Base-by-base conservation (phyloP, 2,329 filamentous ascomycete species). In the Aspergillus pseudonomiae region DNA sequence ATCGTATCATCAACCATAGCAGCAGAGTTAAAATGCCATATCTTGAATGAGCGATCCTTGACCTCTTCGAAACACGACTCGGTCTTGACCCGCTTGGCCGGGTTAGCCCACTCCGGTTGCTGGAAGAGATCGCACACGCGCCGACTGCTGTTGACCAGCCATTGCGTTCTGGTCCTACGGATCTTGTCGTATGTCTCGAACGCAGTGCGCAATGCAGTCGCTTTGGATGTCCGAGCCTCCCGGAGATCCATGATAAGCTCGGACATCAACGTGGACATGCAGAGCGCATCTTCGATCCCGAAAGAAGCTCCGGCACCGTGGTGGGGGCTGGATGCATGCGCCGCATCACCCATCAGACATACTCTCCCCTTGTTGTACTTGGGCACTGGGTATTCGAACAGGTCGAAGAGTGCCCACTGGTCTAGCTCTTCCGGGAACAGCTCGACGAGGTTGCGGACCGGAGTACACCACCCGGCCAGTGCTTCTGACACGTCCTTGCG, bases 341-440 rank as follows among this genome's bases (percentile, higher is more conserved):
- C 67, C 5, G 65, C 62, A 46, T 66, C 65, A 0, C 67, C 63
- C 0, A 63, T 64, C n/a, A 67, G 14, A 36, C 82, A 83, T 0
- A 86, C 73, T 2, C 75, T 73, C 1, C 79, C 82, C 21, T 75
- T 74, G 45, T 77, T 73, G 67, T 83, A 87, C 6, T 75, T 76
- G 9, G 78, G 75, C 26, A 79, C 79, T 1, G 83, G 83, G 11
- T 79, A 71, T 32, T 84, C 81, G 11, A 54, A 59, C 34, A 41
- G 61, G 74, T 86, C 84, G 72, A 86, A 87, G 6, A 87, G 77
- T 4, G 82, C 84, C 84, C 84, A 87, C 62, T 84, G 82, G 61
- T 85, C 82, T 1, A 81, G 73, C 43, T 74, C 63, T 19, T 85
- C 82, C 5, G 84, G 81, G 67, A 88, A 79, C 30, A 85, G 69